A percentile compares a stretch with the other conserved stretches of the same genome.
Evolutionary conservation across 139 green algal species (phyloP).

Genomic region (Tetraselmis chui): DNA sequence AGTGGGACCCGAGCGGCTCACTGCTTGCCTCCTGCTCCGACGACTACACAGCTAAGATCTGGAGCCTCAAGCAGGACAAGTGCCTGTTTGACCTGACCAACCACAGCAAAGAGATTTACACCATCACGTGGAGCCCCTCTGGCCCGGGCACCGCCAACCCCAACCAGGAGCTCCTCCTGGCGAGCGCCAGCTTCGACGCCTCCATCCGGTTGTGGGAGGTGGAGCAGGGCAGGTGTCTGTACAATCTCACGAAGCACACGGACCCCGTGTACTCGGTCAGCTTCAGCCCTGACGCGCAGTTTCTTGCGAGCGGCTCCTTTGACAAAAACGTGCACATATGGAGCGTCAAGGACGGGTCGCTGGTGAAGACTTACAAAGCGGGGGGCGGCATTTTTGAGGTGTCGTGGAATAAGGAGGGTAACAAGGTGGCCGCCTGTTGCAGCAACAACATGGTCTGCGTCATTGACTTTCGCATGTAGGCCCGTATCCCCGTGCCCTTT

Average conservation of each 20-base stretch:
- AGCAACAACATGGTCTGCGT: conserved; percentile 62
- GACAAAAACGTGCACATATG: conserved; percentile 74
- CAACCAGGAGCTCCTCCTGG: conserved; percentile 56
- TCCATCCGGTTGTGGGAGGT: conserved; percentile 83
- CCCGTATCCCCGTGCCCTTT: too few relatives aligned
- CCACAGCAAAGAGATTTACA: conserved; percentile 86
- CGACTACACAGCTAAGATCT: conserved; percentile 75
- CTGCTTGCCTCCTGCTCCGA: conserved; percentile 84
- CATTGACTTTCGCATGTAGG: conserved; percentile 52
- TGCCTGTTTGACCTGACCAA: conserved; percentile 51
- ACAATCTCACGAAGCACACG: conserved; percentile 57
- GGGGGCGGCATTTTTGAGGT: conserved; percentile 81
- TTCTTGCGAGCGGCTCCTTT: conserved; percentile 70
- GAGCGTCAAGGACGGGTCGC: conserved; percentile 53
- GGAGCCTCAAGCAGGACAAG: conserved; percentile 40
- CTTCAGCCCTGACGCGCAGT: conserved; percentile 70
- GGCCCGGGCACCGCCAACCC: conserved; percentile 51
- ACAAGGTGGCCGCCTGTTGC: conserved; percentile 67
- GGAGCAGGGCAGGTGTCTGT: conserved; percentile 46
- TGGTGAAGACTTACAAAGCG: conserved; percentile 55
- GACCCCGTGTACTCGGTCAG: conserved; percentile 77
- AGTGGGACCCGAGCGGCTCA: conserved; percentile 70
- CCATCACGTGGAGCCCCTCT: conserved; percentile 72
- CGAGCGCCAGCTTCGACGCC: conserved; percentile 76
- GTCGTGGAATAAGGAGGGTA: conserved; percentile 67